Evolutionary conservation across 192 early-diverging fungal species (phyloP).

Genomic region (Kappamyces sp.): DNA sequence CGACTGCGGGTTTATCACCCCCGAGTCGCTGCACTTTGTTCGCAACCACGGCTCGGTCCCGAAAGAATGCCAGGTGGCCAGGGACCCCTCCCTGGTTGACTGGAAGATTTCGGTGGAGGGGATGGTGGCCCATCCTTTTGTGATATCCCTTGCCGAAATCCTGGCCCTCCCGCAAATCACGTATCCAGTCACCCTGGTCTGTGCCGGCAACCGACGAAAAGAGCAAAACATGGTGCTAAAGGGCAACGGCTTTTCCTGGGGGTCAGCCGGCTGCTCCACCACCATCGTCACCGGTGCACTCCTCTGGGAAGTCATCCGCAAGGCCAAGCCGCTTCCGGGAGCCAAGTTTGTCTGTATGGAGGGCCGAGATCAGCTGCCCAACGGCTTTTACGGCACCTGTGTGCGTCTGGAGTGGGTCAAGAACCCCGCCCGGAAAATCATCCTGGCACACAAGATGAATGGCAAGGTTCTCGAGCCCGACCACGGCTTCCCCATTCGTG

Average conservation of each 20-base stretch:
- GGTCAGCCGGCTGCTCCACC: constrained; percentile 47
- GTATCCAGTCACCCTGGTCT: constrained; percentile 54
- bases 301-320: constrained; percentile 42
- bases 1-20: constrained; percentile 50
- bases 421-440: constrained; percentile 61
- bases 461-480: constrained; percentile 64
- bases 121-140: constrained; percentile 35
- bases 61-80: constrained; percentile 35
- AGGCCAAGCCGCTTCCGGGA: constrained; percentile 9
- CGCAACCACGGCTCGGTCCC: constrained; percentile 66
- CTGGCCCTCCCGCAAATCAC: constrained; percentile 30
- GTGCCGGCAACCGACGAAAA: constrained; percentile 63
- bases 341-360: constrained; percentile 50
- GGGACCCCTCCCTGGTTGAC: neutral
- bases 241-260: constrained; percentile 63
- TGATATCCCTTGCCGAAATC: constrained; percentile 53
- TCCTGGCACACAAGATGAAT: constrained; percentile 80
- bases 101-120: constrained; percentile 27
- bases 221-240: constrained; percentile 64
- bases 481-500: constrained; percentile 80
- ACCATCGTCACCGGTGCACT: constrained; percentile 57
- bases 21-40: constrained; percentile 58
- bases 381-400: constrained; percentile 72
- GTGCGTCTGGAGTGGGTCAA: constrained; percentile 59
- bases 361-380: constrained; percentile 54